These are phyloP conservation scores for Solanum lycopersicoides DNA, from an alignment of 257 asterid genomes.

Conservation along the genomic window DNA sequence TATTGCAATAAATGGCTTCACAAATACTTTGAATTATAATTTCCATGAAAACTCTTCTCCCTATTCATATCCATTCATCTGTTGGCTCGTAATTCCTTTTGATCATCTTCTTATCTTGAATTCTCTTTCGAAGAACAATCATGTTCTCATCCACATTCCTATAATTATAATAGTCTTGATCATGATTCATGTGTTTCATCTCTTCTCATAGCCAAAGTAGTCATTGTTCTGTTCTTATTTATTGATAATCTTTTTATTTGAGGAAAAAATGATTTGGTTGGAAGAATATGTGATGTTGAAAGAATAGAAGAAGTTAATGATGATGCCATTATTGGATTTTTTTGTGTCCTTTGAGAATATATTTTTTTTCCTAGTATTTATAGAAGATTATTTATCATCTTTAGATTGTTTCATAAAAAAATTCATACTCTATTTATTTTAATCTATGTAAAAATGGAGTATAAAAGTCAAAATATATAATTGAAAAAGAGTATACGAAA, in stretches of 20 bases:
- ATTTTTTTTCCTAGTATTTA: too few relatives aligned
- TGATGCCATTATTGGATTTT: not conserved
- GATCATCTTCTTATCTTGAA: slow-evolving; percentile 16
- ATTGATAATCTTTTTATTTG: not conserved
- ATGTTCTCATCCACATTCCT: slow-evolving; percentile 14
- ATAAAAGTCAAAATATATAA: not conserved
- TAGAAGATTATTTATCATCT: not conserved
- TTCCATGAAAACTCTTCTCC: slow-evolving; percentile 10
- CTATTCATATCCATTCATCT: slow-evolving; percentile 8
- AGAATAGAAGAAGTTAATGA: not conserved
- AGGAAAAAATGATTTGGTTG: not conserved
- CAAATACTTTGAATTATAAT: slow-evolving; percentile 19
- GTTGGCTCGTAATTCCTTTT: slow-evolving; percentile 14
- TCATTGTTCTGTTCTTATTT: not conserved
- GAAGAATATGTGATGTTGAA: not conserved
- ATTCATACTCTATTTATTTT: rapidly evolving
- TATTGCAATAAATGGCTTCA: slow-evolving; percentile 28
- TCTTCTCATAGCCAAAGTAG: not conserved
- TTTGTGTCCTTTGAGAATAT: not conserved
- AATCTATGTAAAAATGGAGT: not conserved
- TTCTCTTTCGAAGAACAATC: slow-evolving; percentile 7
- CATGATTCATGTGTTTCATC: not conserved
- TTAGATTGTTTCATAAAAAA: not conserved
- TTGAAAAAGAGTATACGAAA: not conserved
- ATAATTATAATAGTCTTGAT: not conserved